Evolutionary conservation across 140 eudicot genomes (phyloP).

Genomic region (Flaveria floridana): DNA sequence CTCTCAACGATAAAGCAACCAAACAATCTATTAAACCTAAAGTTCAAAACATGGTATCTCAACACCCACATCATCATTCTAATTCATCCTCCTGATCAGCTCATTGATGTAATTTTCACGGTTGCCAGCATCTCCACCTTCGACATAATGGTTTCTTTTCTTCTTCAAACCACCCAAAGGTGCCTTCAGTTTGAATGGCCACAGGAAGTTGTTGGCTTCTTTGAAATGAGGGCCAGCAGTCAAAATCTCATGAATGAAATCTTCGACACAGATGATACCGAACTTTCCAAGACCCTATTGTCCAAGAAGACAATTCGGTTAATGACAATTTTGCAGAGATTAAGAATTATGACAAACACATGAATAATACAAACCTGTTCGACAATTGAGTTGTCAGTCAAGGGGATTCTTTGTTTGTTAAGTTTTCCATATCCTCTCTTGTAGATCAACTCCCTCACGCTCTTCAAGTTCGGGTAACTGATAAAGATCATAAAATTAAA

Average conservation of each 20-base stretch:
- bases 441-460: conserved; percentile 69
- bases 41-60: conserved; percentile 8
- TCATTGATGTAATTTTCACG: conserved; percentile 63
- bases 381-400: conserved; percentile 64
- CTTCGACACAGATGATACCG: conserved; percentile 65
- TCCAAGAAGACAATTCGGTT: neutral
- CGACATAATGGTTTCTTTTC: conserved; percentile 75
- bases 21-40: conserved; percentile 23
- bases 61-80: conserved; percentile 1
- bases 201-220: conserved; percentile 42
- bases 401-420: conserved; percentile 59
- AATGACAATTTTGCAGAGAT: neutral
- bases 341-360: neutral
- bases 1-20: conserved; percentile 4
- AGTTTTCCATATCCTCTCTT: conserved; percentile 73
- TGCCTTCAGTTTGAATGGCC: conserved; percentile 21
- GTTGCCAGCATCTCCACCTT: conserved; percentile 87
- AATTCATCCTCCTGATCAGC: conserved; percentile 72
- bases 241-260: conserved; percentile 65
- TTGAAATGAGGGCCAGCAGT: conserved; percentile 77
- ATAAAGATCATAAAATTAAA: neutral
- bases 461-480: conserved; percentile 74
- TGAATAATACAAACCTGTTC: conserved; percentile 47
- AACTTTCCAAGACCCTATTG: conserved; percentile 51
- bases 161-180: conserved; percentile 74